Evolutionary conservation across 768 basidiomycete species (phyloP), one percentile per base, ranked within the genome.

Genomic region (Calocybe gangraenosa): DNA sequence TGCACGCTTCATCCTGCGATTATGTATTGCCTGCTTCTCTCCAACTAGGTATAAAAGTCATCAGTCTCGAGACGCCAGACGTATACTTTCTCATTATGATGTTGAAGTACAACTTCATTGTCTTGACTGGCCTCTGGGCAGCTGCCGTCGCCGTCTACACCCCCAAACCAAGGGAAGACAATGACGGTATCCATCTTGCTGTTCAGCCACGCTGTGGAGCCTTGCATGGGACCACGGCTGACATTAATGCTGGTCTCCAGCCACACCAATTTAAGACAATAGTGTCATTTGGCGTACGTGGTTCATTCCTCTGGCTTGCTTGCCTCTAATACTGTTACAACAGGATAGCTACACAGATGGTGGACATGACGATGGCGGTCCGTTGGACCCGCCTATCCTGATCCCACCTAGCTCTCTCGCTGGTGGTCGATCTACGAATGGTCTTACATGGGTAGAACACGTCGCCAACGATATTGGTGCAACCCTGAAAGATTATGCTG

Each of bases 291-390:
- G 74, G 76, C 17, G 77, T 75, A 52, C 36, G 65, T 61, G 1
- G 15, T 6, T 15, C 28, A 19, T 4, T 14, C 9, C 14, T 46
- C 34, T 35, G 34, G 17, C 34, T 14, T n/a, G 17, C 34, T n/a
- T 18, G n/a, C n/a, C n/a, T 35, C 17, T 7, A 7, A 14, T 30
- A 20, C 25, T 11, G 11, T 11, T 25, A 32, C 7, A 42, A 8
- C 20, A 70, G 73, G 75, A 78, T 47, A 74, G 71, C 7, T 79
- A 70, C 46, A 77, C 75, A 0, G 73, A 75, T 25, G 76, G 75
- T 0, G 78, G 78, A 2, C 67, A 64, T 32, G 64, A 71, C 15
- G 73, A 79, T 45, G 76, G 78, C 9, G 62, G 66, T 0, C 65
- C 73, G 0, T 66, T 76, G 13, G 60, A 64, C 2, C 72, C 76